phyloP scores from a whole-genome alignment of 176 grass and related monocot species.

The Lolium rigidum region DNA sequence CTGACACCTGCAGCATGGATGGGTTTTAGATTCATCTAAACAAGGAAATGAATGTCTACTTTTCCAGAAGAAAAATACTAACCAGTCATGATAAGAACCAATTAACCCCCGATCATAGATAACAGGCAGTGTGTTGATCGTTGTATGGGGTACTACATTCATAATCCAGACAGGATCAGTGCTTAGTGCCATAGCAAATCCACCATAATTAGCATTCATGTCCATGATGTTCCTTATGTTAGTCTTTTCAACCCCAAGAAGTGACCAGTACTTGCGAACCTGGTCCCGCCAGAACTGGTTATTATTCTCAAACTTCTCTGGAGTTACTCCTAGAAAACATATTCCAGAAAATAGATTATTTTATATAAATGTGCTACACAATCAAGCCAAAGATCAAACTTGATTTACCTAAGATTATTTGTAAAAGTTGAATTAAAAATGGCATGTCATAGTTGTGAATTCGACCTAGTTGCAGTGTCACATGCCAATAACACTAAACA shows the following conservation, averaged over 20 bases:
- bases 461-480: not conserved
- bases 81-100: conserved; percentile 97
- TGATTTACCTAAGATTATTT: not conserved
- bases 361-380: conserved; percentile 29
- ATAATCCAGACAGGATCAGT: conserved; percentile 83
- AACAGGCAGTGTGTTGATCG: conserved; percentile 65
- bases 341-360: conserved; percentile 42
- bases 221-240: conserved; percentile 93
- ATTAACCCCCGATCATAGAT: conserved; percentile 88
- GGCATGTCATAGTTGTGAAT: not conserved
- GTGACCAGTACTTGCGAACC: conserved; percentile 77
- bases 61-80: conserved; percentile 44
- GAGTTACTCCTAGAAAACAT: conserved; percentile 72
- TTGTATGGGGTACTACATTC: conserved; percentile 87
- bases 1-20: conserved; percentile 74
- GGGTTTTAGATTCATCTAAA: conserved; percentile 30
- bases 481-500: conserved; percentile 2
- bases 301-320: conserved; percentile 64
- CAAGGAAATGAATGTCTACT: not conserved
- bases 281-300: conserved; percentile 83
- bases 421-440: not conserved
- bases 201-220: conserved; percentile 93
- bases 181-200: conserved; percentile 84
- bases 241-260: conserved; percentile 63
- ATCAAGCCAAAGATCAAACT: conserved; percentile 15